Conservation (phyloP, 805 yeast genomes). For the Lipomyces orientalis region DNA sequence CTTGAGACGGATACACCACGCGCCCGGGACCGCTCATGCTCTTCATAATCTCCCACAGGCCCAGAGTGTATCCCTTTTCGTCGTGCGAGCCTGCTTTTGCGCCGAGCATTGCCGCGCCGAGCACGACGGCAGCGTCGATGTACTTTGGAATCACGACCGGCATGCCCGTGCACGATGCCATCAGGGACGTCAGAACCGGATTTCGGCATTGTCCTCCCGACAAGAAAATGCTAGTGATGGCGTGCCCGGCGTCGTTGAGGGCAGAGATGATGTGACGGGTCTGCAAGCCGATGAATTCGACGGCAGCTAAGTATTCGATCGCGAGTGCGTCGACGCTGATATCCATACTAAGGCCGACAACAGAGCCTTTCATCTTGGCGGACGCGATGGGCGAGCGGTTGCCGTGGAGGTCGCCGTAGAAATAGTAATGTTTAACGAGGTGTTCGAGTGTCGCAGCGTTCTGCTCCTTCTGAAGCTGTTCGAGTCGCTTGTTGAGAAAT, state of each 20-base stretch:
- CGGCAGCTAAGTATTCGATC: slow-evolving; percentile 84
- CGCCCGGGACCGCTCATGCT: slow-evolving; percentile 82
- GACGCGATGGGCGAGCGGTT: slow-evolving; percentile 98
- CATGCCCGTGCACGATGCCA: slow-evolving; percentile 91
- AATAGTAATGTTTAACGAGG: slow-evolving; percentile 82
- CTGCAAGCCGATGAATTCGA: slow-evolving; percentile 97
- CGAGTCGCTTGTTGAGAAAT: slow-evolving; percentile 75
- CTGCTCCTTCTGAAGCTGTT: slow-evolving; percentile 61
- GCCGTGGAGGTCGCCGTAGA: slow-evolving; percentile 96
- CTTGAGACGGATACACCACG: slow-evolving; percentile 69
- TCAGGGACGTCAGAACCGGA: slow-evolving; percentile 81
- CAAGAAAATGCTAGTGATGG: slow-evolving; percentile 76
- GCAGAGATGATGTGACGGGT: slow-evolving; percentile 92
- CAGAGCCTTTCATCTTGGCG: slow-evolving; percentile 87
- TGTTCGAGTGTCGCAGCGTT: slow-evolving; percentile 75
- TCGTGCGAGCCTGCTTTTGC: slow-evolving; percentile 84
- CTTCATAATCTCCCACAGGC: slow-evolving; percentile 85
- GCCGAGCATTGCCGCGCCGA: slow-evolving; percentile 93
- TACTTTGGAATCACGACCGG: slow-evolving; percentile 93
- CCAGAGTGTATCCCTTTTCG: slow-evolving; percentile 39
- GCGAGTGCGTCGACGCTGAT: slow-evolving; percentile 83
- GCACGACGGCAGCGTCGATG: slow-evolving; percentile 95
- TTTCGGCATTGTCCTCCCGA: slow-evolving; percentile 98
- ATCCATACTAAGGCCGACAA: slow-evolving; percentile 94
- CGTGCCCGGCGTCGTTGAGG: slow-evolving; percentile 81